These are phyloP conservation scores for Austropuccinia psidii DNA, from an alignment of 1,284 basidiomycete genomes.

Conservation along the genomic window DNA sequence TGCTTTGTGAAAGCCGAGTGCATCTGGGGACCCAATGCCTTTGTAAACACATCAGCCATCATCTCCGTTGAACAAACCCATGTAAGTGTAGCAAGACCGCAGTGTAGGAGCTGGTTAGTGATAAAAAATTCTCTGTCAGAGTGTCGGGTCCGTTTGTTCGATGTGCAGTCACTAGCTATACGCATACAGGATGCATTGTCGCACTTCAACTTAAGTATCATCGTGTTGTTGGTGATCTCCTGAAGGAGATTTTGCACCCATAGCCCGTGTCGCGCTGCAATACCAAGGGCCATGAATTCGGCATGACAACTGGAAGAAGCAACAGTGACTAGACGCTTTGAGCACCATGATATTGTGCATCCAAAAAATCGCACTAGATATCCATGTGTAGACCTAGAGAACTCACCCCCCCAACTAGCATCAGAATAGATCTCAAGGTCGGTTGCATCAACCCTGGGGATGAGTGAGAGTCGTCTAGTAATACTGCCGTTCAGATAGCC, in stretches of 20 bases:
- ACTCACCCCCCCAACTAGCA: not conserved
- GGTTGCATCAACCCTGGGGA: not conserved
- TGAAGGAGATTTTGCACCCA: not conserved
- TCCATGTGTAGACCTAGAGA: not conserved
- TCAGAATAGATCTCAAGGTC: not conserved
- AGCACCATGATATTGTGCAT: not conserved
- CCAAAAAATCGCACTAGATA: not conserved
- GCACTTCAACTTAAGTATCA: not conserved
- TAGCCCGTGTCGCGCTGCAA: not conserved
- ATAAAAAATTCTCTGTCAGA: not conserved
- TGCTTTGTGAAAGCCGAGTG: too few relatives aligned
- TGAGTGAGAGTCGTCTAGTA: not conserved
- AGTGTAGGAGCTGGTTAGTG: not conserved
- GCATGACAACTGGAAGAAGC: not conserved
- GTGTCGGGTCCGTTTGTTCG: constrained; percentile 2
- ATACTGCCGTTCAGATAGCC: not conserved
- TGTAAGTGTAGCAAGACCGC: not conserved
- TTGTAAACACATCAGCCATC: constrained; percentile 6
- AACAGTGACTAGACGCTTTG: not conserved
- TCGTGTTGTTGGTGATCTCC: not conserved
- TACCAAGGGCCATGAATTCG: not conserved
- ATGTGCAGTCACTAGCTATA: not conserved
- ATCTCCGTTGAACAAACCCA: not conserved
- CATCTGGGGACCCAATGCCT: not conserved
- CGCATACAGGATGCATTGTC: not conserved